Percentiles rank a stretch among this genome's conserved stretches.
Conservation (phyloP, 257 asterid species). For the Ligustrum vulgare region DNA sequence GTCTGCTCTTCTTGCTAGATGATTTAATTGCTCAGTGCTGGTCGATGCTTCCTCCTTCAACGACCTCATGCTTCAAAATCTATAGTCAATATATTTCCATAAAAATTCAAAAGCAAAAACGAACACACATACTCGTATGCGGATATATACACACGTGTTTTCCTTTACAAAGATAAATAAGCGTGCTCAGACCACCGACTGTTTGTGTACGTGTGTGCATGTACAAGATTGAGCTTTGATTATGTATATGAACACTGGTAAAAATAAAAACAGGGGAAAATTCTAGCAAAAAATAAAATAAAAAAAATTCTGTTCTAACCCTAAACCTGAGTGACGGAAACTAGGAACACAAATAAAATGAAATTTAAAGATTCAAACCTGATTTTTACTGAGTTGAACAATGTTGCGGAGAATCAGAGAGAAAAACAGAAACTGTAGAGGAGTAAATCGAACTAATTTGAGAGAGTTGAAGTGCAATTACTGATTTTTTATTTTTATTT, state of each 20-base stretch:
- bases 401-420: conserved; percentile 14
- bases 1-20: conserved; percentile 35
- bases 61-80: conserved; percentile 49
- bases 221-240: conserved; percentile 15
- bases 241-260: neutral
- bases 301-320: conserved; percentile 20
- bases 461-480: conserved; percentile 10
- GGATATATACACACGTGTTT: neutral
- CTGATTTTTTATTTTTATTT: too few relatives aligned
- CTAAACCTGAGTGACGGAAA: conserved; percentile 24
- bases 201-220: neutral
- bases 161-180: conserved; percentile 12
- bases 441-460: conserved; percentile 16
- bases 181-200: conserved; percentile 23
- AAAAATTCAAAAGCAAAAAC: neutral
- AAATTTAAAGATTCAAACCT: neutral
- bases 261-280: neutral
- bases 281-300: neutral
- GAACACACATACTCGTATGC: neutral
- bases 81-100: neutral
- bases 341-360: neutral
- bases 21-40: conserved; percentile 48
- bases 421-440: neutral
- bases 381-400: conserved; percentile 18
- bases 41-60: conserved; percentile 64